These are phyloP conservation scores for Daedaleopsis nitida DNA, from an alignment of 768 basidiomycete species.

Conservation along the genomic window DNA sequence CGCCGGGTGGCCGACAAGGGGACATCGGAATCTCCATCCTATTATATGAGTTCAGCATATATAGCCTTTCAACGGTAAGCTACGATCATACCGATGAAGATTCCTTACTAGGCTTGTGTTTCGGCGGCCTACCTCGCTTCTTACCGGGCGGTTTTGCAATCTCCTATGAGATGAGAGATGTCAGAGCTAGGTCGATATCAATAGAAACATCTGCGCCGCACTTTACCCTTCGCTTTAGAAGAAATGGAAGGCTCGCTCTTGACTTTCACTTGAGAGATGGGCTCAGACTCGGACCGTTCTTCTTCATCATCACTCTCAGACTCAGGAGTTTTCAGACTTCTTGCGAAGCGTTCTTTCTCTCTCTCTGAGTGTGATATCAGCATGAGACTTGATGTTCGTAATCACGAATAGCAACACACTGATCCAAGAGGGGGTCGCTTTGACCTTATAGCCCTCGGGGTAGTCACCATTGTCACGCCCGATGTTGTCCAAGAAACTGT, in stretches of 20 bases:
- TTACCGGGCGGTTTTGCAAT: not conserved
- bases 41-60: not conserved
- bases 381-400: not conserved
- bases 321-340: constrained; percentile 24
- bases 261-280: not conserved
- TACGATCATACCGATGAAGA: not conserved
- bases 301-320: constrained; percentile 15
- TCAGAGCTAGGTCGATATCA: too few species aligned
- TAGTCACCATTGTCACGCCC: constrained; percentile 62
- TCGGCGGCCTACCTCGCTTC: constrained; percentile 3
- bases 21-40: not conserved
- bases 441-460: constrained; percentile 42
- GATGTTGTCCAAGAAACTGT: constrained; percentile 59
- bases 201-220: not conserved
- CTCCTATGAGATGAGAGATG: not conserved
- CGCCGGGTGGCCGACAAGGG: not conserved
- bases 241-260: constrained; percentile 11
- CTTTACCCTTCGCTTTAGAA: constrained; percentile 14
- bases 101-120: not conserved
- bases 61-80: not conserved
- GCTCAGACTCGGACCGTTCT: not conserved
- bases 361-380: constrained; percentile 29
- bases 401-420: constrained; percentile 36
- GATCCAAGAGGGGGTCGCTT: constrained; percentile 59
- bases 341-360: constrained; percentile 41